These are phyloP conservation scores for Sabuloglossum arenarium DNA, from an alignment of 495 filamentous ascomycete species.

Conservation along the genomic window DNA sequence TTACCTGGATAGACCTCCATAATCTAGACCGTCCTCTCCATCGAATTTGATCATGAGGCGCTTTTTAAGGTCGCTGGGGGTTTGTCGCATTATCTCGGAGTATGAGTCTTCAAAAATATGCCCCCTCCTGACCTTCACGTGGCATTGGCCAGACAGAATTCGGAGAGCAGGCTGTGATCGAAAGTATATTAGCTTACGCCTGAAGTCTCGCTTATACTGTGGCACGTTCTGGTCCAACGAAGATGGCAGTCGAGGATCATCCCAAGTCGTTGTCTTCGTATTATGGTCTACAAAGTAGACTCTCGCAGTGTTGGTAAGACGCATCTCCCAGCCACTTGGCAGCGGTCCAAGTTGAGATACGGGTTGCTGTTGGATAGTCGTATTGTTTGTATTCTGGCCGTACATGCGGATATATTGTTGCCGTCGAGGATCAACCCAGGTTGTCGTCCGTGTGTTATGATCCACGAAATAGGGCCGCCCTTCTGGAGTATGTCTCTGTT, in stretches of 20 bases:
- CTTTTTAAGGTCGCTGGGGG: constrained; percentile 92
- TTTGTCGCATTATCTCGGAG: constrained; percentile 93
- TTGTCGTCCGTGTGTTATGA: constrained; percentile 95
- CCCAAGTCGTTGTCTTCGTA: constrained; percentile 99
- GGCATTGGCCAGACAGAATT: constrained; percentile 88
- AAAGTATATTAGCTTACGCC: constrained; percentile 97
- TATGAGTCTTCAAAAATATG: constrained; percentile 99
- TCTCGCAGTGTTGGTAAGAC: constrained; percentile 87
- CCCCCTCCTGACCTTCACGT: constrained; percentile 88
- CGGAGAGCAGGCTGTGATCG: constrained; percentile 90
- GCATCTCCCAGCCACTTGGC: constrained; percentile 98
- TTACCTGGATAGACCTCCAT: constrained; percentile 83
- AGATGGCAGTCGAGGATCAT: constrained; percentile 85
- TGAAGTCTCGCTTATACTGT: constrained; percentile 98
- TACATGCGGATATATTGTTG: constrained; percentile 99
- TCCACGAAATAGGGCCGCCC: constrained; percentile 96
- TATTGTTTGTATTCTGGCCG: constrained; percentile 54
- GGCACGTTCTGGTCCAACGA: constrained; percentile 96
- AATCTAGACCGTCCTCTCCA: constrained; percentile 93
- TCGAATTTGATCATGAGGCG: constrained; percentile 99
- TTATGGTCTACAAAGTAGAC: constrained; percentile 99
- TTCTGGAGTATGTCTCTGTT: constrained; percentile 87
- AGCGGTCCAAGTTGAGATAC: constrained; percentile 94
- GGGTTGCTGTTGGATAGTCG: constrained; percentile 86
- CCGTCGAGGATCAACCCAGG: constrained; percentile 95